Evolutionary conservation across 2,329 filamentous ascomycete species (phyloP).

Genomic region (Cladosporium sp.): DNA sequence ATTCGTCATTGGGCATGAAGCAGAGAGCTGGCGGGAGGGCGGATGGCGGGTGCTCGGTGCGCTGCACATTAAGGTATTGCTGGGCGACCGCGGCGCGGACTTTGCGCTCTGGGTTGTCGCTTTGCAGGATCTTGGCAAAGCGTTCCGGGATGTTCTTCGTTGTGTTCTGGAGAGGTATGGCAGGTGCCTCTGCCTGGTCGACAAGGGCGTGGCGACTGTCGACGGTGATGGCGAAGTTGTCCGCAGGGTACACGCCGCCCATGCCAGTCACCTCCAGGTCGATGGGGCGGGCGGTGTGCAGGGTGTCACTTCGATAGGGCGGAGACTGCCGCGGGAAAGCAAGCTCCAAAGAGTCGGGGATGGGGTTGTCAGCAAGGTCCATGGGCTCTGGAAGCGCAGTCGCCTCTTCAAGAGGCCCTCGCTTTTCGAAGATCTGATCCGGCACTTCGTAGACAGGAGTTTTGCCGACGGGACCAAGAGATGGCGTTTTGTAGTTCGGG

Average conservation of each 20-base stretch:
- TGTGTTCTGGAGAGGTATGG: neutral
- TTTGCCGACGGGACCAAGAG: constrained; percentile 5
- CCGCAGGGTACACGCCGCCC: constrained; percentile 57
- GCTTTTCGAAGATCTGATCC: constrained; percentile 23
- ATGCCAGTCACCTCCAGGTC: constrained; percentile 51
- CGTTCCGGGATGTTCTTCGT: constrained; percentile 21
- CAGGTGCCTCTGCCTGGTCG: constrained; percentile 15
- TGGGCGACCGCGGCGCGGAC: constrained; percentile 52
- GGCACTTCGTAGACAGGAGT: neutral
- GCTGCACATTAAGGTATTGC: constrained; percentile 62
- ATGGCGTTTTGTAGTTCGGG: neutral
- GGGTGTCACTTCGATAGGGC: constrained; percentile 13
- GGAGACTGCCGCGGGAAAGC: constrained; percentile 34
- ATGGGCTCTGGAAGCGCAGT: constrained; percentile 29
- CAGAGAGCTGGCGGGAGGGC: constrained; percentile 40
- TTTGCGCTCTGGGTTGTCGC: constrained; percentile 12
- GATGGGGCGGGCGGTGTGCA: constrained; percentile 22
- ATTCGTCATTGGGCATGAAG: constrained; percentile 36
- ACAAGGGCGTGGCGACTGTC: constrained; percentile 26
- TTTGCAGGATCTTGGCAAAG: constrained; percentile 33
- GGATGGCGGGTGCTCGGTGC: constrained; percentile 55
- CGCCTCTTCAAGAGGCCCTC: constrained; percentile 28
- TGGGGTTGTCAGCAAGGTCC: constrained; percentile 34
- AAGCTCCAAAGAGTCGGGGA: constrained; percentile 32
- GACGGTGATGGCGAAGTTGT: constrained; percentile 53